Evolutionary conservation across 2,329 filamentous ascomycete genomes (phyloP).

Genomic region (Cladosporium halotolerans): DNA sequence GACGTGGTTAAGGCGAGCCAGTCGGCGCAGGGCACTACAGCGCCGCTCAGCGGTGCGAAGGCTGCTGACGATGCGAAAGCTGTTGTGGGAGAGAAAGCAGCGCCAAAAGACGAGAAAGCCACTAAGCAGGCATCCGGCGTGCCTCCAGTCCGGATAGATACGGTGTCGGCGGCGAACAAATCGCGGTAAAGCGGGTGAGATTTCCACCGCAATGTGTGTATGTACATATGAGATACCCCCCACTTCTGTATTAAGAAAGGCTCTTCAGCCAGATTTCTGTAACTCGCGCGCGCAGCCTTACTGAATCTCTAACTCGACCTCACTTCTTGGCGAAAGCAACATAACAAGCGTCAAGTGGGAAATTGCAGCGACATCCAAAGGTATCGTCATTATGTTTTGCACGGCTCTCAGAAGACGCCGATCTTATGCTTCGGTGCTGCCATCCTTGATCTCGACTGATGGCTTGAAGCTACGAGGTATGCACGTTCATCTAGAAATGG

Average conservation of each 20-base stretch:
- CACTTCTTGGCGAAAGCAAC: not conserved
- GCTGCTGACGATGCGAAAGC: not conserved
- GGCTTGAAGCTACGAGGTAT: constrained; percentile 24
- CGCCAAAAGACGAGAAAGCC: constrained; percentile 8
- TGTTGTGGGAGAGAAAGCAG: constrained; percentile 9
- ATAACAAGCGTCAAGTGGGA: no score
- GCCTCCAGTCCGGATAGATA: constrained; percentile 16
- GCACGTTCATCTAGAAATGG: not conserved
- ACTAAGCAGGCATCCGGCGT: constrained; percentile 3
- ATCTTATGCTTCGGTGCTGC: constrained; percentile 29
- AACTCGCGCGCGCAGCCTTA: no score
- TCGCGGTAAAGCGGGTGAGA: constrained; percentile 17
- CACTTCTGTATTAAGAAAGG: constrained; percentile 11
- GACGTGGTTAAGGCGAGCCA: not conserved
- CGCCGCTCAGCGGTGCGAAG: not conserved
- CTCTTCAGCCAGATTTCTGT: no score
- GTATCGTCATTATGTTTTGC: constrained; percentile 32
- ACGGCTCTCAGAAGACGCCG: constrained; percentile 34
- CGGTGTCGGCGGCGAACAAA: constrained; percentile 19
- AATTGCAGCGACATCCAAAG: not conserved
- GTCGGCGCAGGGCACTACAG: not conserved
- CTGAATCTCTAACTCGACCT: not conserved
- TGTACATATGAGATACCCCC: constrained; percentile 16
- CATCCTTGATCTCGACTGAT: constrained; percentile 17
- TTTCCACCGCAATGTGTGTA: constrained; percentile 9